A percentile compares a stretch with the other conserved stretches of the same genome.
These are phyloP conservation scores for Fomitopsis serialis DNA, from an alignment of 768 basidiomycete species.

Conservation along the genomic window DNA sequence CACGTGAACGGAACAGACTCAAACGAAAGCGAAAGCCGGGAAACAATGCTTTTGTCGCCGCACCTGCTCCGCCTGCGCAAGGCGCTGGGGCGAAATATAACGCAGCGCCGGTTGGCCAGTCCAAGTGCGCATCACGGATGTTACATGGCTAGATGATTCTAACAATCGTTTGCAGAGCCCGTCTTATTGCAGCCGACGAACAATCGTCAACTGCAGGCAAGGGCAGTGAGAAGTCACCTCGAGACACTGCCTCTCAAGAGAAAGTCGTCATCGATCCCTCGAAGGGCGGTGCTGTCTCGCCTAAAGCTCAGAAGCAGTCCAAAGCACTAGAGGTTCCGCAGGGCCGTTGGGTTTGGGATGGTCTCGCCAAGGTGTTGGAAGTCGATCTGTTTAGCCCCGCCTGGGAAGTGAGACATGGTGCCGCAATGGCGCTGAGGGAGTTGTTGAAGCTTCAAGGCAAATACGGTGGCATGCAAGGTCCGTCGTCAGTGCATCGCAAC, in stretches of 20 bases:
- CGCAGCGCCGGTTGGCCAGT: conserved; percentile 48
- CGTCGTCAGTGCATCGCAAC: conserved; percentile 2
- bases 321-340: conserved; percentile 71
- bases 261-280: conserved; percentile 67
- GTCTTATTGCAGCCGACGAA: conserved; percentile 66
- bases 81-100: conserved; percentile 55
- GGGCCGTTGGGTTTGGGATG: conserved; percentile 85
- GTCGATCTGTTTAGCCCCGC: conserved; percentile 78
- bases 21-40: conserved; percentile 93
- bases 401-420: conserved; percentile 95
- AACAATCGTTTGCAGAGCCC: conserved; percentile 43
- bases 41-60: conserved; percentile 75
- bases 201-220: conserved; percentile 42
- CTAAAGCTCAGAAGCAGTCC: conserved; percentile 71
- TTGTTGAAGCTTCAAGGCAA: conserved; percentile 79
- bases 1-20: conserved; percentile 87
- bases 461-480: conserved; percentile 79
- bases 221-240: conserved; percentile 44
- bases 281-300: conserved; percentile 81
- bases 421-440: conserved; percentile 87
- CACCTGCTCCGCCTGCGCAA: conserved; percentile 57
- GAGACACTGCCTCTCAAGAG: conserved; percentile 47
- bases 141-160: too few relatives aligned
- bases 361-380: conserved; percentile 71
- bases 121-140: conserved; percentile 40